A percentile compares a stretch with the other conserved stretches of the same genome.
These are phyloP conservation scores for Hypomontagnella submonticulosa DNA, from an alignment of 495 filamentous ascomycete species.

Conservation along the genomic window DNA sequence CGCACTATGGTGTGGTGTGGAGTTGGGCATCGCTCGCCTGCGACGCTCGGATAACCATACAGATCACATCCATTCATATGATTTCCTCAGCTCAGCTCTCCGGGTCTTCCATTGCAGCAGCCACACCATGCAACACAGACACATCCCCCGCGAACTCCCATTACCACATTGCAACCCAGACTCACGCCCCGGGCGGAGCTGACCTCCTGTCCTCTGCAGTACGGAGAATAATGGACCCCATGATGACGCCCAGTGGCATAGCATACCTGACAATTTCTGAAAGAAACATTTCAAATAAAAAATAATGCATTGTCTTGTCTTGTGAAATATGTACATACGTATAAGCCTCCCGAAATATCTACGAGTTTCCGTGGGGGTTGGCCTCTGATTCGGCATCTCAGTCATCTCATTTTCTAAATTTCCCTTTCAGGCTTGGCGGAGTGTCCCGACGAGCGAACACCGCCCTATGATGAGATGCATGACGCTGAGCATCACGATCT, in stretches of 20 bases:
- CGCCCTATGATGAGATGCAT: constrained; percentile 14
- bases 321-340: background rate
- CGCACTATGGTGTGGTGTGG: constrained; percentile 33
- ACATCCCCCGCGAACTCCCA: background rate
- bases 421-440: constrained; percentile 26
- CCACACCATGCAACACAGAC: constrained; percentile 21
- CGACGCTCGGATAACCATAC: constrained; percentile 18
- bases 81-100: constrained; percentile 35
- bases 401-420: constrained; percentile 2
- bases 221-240: constrained; percentile 23
- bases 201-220: constrained; percentile 21
- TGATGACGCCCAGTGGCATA: constrained; percentile 26
- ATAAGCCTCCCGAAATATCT: constrained; percentile 38
- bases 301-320: constrained; percentile 17
- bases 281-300: constrained; percentile 14
- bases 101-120: constrained; percentile 25
- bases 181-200: constrained; percentile 30
- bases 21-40: constrained; percentile 22
- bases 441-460: constrained; percentile 37
- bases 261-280: constrained; percentile 1
- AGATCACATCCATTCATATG: constrained; percentile 15
- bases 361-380: constrained; percentile 38
- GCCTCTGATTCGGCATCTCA: constrained; percentile 32
- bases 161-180: constrained; percentile 24
- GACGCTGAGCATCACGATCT: constrained; percentile 22